Evolutionary conservation across 306 rosid species (phyloP).

Genomic region (Acacia melanoxylon): DNA sequence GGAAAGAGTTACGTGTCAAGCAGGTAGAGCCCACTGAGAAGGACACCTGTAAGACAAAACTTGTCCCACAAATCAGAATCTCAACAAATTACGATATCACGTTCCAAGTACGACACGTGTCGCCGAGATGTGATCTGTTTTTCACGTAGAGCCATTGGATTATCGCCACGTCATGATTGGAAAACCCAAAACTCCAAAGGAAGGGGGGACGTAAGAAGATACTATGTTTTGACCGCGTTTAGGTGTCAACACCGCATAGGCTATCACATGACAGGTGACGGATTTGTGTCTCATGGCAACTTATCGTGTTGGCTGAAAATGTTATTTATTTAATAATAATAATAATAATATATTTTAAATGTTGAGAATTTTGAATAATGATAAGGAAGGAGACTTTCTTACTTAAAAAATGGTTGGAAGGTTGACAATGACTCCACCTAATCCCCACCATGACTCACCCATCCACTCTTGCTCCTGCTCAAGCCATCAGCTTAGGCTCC

Average conservation of each 20-base stretch:
- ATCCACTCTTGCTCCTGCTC: neutral
- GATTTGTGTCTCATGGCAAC: slow-evolving; percentile 47
- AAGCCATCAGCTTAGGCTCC: neutral
- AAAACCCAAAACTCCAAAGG: slow-evolving; percentile 31
- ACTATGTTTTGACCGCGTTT: slow-evolving; percentile 18
- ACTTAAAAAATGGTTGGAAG: neutral
- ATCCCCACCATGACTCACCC: neutral
- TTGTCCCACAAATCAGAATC: slow-evolving; percentile 39
- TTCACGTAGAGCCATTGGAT: slow-evolving; percentile 5
- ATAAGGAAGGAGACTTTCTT: slow-evolving; percentile 35
- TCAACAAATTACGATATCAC: slow-evolving; percentile 32
- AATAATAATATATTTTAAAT: neutral
- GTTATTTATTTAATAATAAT: slow-evolving; percentile 7
- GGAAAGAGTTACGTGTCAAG: slow-evolving; percentile 46
- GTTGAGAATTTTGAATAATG: slow-evolving; percentile 28
- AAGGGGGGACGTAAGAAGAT: slow-evolving; percentile 30
- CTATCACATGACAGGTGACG: slow-evolving; percentile 44
- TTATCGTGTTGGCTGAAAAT: slow-evolving; percentile 37
- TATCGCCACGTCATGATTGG: slow-evolving; percentile 51
- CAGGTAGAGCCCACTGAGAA: neutral
- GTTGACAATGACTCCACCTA: slow-evolving; percentile 43
- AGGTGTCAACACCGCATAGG: slow-evolving; percentile 48
- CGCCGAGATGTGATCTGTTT: neutral
- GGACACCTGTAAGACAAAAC: slow-evolving; percentile 38
- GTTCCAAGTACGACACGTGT: slow-evolving; percentile 42